Evolutionary conservation across 768 basidiomycete species (phyloP), one percentile per base, ranked within the genome.

Genomic region (Suillus subluteus): DNA sequence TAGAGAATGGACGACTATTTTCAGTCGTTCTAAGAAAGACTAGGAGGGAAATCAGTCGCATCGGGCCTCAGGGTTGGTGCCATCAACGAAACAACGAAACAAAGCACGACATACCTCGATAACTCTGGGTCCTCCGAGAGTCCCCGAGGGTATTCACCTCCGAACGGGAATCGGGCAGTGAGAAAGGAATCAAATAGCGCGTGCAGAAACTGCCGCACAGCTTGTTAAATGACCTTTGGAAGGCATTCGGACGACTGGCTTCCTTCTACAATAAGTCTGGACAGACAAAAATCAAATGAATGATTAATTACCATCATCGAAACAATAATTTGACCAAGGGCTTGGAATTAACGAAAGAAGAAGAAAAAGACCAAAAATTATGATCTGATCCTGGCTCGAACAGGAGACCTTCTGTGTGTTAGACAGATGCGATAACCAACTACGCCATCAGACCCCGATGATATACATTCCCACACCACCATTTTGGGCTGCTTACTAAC

Each of bases 351-450:
- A 37, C 4, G 32, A 32, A 32, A 32, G 32, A 32, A n/a, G 35
- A 30, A 26, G 13, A 26, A 26, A 52, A 38, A 52, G 0, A 30
- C 7, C 11, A 32, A 58, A 26, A 32, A 40, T 21, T 30, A 52
- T 58, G 50, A 52, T 46, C 44, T 63, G 52, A 66, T 2, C 38
- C 55, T 30, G 38, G 65, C 41, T 41, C 37, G 65, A 61, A 35
- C 32, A 55, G 41, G 21, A 48, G 56, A 59, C 44, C 26, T 40
- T 85, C 86, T 87, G 87, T 87, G 87, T 88, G 87, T 89, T 87
- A 88, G 87, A 88, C 88, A 87, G 86, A 88, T 86, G 87, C 85
- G 87, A 89, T 89, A 88, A 89, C 88, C 88, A 88, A 87, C 66
- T 66, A 52, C 69, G 58, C 44, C 43, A 58, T 62, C 64, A 65